phyloP scores from a whole-genome alignment of 441 rosid species.

The Erodium chrysanthum region DNA sequence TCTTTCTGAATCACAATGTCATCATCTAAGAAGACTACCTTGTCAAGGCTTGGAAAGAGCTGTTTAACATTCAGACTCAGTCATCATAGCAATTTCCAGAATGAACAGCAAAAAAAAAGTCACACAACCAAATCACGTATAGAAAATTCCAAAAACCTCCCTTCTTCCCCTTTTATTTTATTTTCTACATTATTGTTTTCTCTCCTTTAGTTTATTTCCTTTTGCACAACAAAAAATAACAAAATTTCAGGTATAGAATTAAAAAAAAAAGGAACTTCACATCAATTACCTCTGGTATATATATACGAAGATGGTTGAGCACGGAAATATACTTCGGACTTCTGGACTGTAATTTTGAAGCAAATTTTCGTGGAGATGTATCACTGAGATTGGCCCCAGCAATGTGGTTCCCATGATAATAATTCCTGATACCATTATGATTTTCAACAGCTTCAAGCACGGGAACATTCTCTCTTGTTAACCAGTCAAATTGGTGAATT shows the following conservation, averaged over 20 bases:
- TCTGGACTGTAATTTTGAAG: slow-evolving; percentile 91
- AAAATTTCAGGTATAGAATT: slow-evolving; percentile 3
- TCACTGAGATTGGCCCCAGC: slow-evolving; percentile 72
- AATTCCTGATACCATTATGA: slow-evolving; percentile 65
- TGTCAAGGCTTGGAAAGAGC: slow-evolving; percentile 92
- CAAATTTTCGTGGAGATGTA: slow-evolving; percentile 76
- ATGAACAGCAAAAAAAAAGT: background rate
- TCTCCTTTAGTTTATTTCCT: background rate
- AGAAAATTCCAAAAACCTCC: too few species aligned
- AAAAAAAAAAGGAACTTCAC: background rate
- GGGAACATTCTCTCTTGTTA: slow-evolving; percentile 96
- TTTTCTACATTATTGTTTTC: background rate
- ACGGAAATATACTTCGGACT: slow-evolving; percentile 98
- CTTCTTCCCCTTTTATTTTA: background rate
- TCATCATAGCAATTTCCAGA: too few species aligned
- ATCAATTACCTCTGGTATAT: slow-evolving; percentile 84
- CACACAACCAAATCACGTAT: background rate
- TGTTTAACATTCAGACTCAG: slow-evolving; percentile 31
- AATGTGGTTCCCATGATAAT: slow-evolving; percentile 91
- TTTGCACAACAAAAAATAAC: background rate
- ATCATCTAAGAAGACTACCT: slow-evolving; percentile 93
- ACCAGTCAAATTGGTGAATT: slow-evolving; percentile 97
- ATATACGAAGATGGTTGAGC: slow-evolving; percentile 94
- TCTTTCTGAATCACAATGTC: slow-evolving; percentile 90
- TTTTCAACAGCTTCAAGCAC: slow-evolving; percentile 96